phyloP scores from a whole-genome alignment of 2,329 filamentous ascomycete genomes.

The Mycosphaerella sp. region DNA sequence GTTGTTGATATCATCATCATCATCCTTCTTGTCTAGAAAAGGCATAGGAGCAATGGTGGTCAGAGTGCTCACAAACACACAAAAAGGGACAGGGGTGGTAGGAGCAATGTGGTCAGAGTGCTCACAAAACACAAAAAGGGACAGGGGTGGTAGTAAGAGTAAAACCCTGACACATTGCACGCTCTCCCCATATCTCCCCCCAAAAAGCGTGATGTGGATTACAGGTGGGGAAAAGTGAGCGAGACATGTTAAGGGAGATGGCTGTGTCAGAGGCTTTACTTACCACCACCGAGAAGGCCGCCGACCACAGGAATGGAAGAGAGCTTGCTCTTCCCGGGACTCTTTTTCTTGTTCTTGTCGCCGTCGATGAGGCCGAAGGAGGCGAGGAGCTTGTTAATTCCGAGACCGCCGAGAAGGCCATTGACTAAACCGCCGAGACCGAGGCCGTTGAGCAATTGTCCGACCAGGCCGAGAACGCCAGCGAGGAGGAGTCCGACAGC shows the following conservation, averaged over 20 bases:
- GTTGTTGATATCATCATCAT: too few relatives aligned
- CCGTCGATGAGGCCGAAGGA: slow-evolving; percentile 60
- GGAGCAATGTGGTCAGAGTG: too few relatives aligned
- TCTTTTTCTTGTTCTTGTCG: slow-evolving; percentile 42
- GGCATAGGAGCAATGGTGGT: too few relatives aligned
- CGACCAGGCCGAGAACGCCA: slow-evolving; percentile 79
- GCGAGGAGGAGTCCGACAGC: slow-evolving; percentile 76
- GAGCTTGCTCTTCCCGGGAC: slow-evolving; percentile 26
- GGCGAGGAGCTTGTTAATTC: slow-evolving; percentile 67
- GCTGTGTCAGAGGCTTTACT: slow-evolving; percentile 27
- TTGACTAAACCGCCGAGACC: slow-evolving; percentile 78
- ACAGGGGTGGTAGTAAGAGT: too few relatives aligned
- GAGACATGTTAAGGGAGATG: not conserved
- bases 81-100: too few relatives aligned
- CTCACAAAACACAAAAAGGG: too few relatives aligned
- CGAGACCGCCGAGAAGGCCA: slow-evolving; percentile 68
- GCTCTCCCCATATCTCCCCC: not conserved
- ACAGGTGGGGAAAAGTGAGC: slow-evolving; percentile 2
- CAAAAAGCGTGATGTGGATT: slow-evolving; percentile 8
- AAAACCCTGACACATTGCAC: slow-evolving; percentile 15
- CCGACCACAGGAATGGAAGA: slow-evolving; percentile 43
- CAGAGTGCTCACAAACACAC: too few relatives aligned
- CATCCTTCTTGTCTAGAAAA: slow-evolving; percentile 6
- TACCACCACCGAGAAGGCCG: slow-evolving; percentile 42
- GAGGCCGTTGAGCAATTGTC: slow-evolving; percentile 70